Evolutionary conservation across 192 early-diverging fungal species (phyloP).

Genomic region (Thamnidium elegans): DNA sequence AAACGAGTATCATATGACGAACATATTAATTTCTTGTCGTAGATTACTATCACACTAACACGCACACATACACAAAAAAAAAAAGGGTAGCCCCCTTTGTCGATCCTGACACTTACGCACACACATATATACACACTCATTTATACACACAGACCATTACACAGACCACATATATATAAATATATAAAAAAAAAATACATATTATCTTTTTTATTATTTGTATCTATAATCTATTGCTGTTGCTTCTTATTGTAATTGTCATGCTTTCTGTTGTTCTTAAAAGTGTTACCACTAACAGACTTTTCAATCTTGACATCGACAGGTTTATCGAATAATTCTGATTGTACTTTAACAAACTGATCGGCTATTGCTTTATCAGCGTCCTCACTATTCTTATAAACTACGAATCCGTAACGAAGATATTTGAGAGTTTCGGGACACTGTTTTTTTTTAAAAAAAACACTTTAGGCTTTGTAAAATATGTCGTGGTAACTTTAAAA

Average conservation of each 20-base stretch:
- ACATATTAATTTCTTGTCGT: no score
- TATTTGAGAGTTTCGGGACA: slow-evolving; percentile 28
- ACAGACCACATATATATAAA: no score
- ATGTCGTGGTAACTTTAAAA: not conserved
- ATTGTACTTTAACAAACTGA: slow-evolving; percentile 18
- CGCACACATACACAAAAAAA: no score
- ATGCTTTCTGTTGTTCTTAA: not conserved
- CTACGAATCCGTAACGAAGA: slow-evolving; percentile 30
- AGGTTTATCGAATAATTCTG: slow-evolving; percentile 16
- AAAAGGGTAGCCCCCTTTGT: no score
- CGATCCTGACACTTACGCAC: no score
- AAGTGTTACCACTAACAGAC: not conserved
- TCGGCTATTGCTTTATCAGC: slow-evolving; percentile 20
- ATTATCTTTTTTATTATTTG: not conserved
- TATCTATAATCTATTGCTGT: not conserved
- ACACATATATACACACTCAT: no score
- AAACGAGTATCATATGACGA: no score
- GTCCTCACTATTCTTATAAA: slow-evolving; percentile 27
- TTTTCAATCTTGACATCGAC: slow-evolving; percentile 17
- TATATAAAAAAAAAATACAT: no score
- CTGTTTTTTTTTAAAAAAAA: slow-evolving; percentile 11
- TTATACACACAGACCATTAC: no score
- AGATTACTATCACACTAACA: no score
- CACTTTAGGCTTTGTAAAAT: not conserved
- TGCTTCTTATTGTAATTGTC: not conserved